Conservation (phyloP, 1,284 basidiomycete species). For the Pseudomicrostroma phylloplanum region DNA sequence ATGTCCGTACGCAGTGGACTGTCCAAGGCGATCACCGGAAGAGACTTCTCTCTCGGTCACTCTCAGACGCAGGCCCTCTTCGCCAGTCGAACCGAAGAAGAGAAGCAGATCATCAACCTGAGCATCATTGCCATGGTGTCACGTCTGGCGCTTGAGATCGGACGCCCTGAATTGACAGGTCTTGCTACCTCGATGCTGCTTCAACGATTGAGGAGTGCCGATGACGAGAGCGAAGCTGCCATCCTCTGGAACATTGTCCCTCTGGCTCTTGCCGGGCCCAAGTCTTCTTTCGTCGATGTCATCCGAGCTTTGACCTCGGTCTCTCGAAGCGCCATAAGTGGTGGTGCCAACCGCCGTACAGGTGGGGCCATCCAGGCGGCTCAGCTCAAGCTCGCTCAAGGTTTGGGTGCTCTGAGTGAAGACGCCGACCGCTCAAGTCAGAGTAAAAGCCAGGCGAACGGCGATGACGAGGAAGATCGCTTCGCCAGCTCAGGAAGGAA, state of each 20-base stretch:
- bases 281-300: slow-evolving; percentile 74
- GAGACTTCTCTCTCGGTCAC: slow-evolving; percentile 21
- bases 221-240: slow-evolving; percentile 77
- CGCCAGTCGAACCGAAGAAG: slow-evolving; percentile 63
- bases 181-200: slow-evolving; percentile 74
- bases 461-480: slow-evolving; percentile 8
- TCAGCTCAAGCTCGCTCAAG: slow-evolving; percentile 32
- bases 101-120: slow-evolving; percentile 74
- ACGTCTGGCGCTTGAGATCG: slow-evolving; percentile 39
- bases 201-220: slow-evolving; percentile 75
- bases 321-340: slow-evolving; percentile 62
- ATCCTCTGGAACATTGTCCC: slow-evolving; percentile 88
- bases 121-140: slow-evolving; percentile 63
- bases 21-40: slow-evolving; percentile 27
- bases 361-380: slow-evolving; percentile 48
- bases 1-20: slow-evolving; percentile 56
- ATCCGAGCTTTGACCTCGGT: slow-evolving; percentile 78
- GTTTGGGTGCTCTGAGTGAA: slow-evolving; percentile 24
- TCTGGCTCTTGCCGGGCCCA: slow-evolving; percentile 71
- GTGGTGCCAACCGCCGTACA: slow-evolving; percentile 26
- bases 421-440: slow-evolving; percentile 13
- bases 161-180: slow-evolving; percentile 35
- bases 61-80: slow-evolving; percentile 28
- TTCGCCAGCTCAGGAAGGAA: slow-evolving; percentile 25
- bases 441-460: background rate